Percentiles rank a stretch among this genome's conserved stretches.
phyloP scores from a whole-genome alignment of 768 basidiomycete species.

The Calocera cornea region DNA sequence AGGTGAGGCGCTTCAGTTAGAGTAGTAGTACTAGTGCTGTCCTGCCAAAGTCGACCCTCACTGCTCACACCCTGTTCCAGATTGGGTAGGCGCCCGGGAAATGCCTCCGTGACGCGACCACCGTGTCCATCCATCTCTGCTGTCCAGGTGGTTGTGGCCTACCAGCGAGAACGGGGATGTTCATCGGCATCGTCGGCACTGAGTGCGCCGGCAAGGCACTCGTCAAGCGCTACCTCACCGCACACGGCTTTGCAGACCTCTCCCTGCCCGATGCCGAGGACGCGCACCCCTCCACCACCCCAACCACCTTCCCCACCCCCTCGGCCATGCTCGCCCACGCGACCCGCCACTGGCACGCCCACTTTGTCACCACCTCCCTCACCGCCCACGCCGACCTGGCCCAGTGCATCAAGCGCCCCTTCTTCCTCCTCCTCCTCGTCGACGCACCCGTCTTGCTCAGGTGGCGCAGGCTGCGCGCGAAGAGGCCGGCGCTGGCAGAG shows the following conservation, averaged over 20 bases:
- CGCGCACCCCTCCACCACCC: background rate
- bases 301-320: constrained; percentile 33
- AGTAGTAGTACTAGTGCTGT: too few relatives aligned
- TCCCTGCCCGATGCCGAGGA: constrained; percentile 21
- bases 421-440: constrained; percentile 69
- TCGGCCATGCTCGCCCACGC: constrained; percentile 52
- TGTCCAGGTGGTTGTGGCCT: too few relatives aligned
- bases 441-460: constrained; percentile 71
- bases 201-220: constrained; percentile 46
- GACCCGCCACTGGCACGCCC: constrained; percentile 64
- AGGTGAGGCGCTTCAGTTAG: too few relatives aligned
- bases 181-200: constrained; percentile 55
- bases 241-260: constrained; percentile 44
- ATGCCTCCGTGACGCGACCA: background rate
- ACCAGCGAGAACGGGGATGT: constrained; percentile 30
- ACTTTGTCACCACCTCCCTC: constrained; percentile 57
- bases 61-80: background rate
- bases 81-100: too few relatives aligned
- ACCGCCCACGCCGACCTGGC: constrained; percentile 41
- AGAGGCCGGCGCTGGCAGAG: background rate
- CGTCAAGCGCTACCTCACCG: constrained; percentile 46
- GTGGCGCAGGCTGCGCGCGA: constrained; percentile 34
- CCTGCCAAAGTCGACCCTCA: background rate
- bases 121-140: too few relatives aligned
- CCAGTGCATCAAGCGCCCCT: constrained; percentile 71